Conservation (phyloP, 768 basidiomycete genomes). For the Leccinum rimulosum region DNA sequence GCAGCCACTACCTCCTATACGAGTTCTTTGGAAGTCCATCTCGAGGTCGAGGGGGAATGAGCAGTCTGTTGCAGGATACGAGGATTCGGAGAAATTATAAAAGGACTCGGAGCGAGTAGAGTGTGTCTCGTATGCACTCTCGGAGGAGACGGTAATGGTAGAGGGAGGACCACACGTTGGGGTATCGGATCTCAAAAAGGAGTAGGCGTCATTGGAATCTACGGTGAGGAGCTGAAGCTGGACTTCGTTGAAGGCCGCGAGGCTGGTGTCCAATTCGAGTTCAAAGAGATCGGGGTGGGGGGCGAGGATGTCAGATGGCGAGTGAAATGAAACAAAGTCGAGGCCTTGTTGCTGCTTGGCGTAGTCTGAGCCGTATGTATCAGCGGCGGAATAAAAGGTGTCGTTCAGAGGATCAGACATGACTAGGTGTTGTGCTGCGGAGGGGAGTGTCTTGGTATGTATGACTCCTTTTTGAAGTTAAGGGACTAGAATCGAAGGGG, state of each 20-base stretch:
- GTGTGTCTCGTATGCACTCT: conserved; percentile 69
- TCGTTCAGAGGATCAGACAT: conserved; percentile 34
- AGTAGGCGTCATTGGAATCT: conserved; percentile 63
- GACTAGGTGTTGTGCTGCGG: conserved; percentile 27
- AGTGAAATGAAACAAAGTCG: conserved; percentile 69
- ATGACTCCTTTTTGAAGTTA: conserved; percentile 14
- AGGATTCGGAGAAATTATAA: conserved; percentile 61
- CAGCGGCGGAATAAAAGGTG: conserved; percentile 33
- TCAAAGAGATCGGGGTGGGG: conserved; percentile 84
- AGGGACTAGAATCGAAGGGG: conserved; percentile 4
- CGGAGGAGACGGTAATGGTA: conserved; percentile 74
- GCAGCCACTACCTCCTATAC: conserved; percentile 45
- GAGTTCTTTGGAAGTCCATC: conserved; percentile 68
- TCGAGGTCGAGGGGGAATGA: conserved; percentile 65
- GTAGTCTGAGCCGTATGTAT: conserved; percentile 37
- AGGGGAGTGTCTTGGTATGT: conserved; percentile 5
- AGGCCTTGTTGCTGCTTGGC: conserved; percentile 44
- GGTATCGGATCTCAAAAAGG: conserved; percentile 59
- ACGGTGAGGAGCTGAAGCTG: conserved; percentile 63
- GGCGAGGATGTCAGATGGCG: conserved; percentile 67
- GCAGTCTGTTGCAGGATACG: conserved; percentile 48
- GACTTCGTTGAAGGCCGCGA: conserved; percentile 63
- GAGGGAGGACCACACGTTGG: conserved; percentile 72
- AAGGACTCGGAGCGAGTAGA: conserved; percentile 69
- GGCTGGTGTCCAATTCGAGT: conserved; percentile 71